phyloP scores from a whole-genome alignment of 2,329 filamentous ascomycete species.

The Juglanconis oblonga region DNA sequence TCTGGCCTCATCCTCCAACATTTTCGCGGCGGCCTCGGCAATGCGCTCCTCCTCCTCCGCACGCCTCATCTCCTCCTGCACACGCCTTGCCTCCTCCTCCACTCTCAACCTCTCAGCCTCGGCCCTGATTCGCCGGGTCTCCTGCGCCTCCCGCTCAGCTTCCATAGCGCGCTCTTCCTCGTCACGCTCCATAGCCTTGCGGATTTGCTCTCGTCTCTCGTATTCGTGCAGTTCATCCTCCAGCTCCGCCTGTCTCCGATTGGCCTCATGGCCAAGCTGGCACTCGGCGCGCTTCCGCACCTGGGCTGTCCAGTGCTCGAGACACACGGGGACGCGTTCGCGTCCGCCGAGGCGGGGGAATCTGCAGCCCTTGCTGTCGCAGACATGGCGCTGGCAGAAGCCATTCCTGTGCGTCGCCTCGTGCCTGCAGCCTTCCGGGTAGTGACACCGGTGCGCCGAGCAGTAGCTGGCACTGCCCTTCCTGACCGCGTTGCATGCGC shows the following conservation, averaged over 20 bases:
- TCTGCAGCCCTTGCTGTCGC: constrained; percentile 3
- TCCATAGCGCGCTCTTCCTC: neutral
- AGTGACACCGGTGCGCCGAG: constrained; percentile 7
- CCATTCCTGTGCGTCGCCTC: constrained; percentile 5
- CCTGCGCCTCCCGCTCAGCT: neutral
- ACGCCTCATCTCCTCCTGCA: neutral
- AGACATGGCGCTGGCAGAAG: constrained; percentile 9
- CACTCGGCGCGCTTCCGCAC: neutral
- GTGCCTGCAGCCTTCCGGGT: neutral
- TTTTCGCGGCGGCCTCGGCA: neutral
- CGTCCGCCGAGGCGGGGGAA: constrained; percentile 2
- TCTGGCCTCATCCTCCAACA: neutral
- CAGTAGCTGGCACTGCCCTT: neutral
- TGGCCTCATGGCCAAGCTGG: neutral
- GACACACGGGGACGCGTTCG: constrained; percentile 3
- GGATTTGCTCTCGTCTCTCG: neutral
- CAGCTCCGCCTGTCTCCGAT: neutral
- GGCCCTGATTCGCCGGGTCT: neutral
- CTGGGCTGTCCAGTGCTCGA: constrained; percentile 1
- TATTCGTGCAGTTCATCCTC: constrained; percentile 3
- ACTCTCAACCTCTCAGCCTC: neutral
- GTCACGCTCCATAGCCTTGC: neutral
- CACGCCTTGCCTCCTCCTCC: neutral
- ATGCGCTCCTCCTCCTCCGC: neutral
- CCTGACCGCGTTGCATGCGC: constrained; percentile 1